Base-by-base conservation (phyloP, 441 rosid species). In the Aquilaria agallochum region DNA sequence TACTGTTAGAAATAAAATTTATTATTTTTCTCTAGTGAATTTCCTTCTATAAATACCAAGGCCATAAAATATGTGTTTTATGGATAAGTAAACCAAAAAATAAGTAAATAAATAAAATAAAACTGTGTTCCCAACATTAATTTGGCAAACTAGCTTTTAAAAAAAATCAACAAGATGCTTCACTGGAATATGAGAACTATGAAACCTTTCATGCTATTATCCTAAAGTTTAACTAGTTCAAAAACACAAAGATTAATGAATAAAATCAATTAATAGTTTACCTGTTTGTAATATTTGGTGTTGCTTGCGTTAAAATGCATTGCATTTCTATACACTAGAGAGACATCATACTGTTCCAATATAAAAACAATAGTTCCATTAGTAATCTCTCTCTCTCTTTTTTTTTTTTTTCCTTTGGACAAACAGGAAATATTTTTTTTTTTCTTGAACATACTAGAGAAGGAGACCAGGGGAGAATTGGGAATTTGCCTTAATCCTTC, bases 321-420 rank as follows among this genome's bases (percentile, higher is more conserved):
- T 46, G 88, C 88, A 60, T 83, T 83, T 72, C 50, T 74, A 61
- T 67, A 62, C 62, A 83, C 69, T 62, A 86, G 75, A 59, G 55
- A 72, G 10, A 86, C 75, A 65, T 86, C 92, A 31, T 59, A 67
- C 92, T 83, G 87, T 58, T 15, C 53, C 63, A 15, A 58, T 64
- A 40, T 47, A 11, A 47, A 50, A 51, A 31, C 59, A 61, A 68
- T 27, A 68, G 66, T 66, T 64, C 46, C 60, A 64, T 45, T 55
- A 56, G 58, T 64, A 54, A 50, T 71, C 46, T 52, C 27, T 13
- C 31, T 44, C 40, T 9, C 54, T 44, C 31, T 52, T 15, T 20
- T 5, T 54, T 3, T 54, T 3, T 4, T 45, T 31, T 63, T 58
- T 49, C 58, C n/a, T 49, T 47, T 52, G 55, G 55, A 58, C 44